Evolutionary conservation across 169 alveolate genomes (phyloP).

Genomic region (Plasmodium gallinaceum): DNA sequence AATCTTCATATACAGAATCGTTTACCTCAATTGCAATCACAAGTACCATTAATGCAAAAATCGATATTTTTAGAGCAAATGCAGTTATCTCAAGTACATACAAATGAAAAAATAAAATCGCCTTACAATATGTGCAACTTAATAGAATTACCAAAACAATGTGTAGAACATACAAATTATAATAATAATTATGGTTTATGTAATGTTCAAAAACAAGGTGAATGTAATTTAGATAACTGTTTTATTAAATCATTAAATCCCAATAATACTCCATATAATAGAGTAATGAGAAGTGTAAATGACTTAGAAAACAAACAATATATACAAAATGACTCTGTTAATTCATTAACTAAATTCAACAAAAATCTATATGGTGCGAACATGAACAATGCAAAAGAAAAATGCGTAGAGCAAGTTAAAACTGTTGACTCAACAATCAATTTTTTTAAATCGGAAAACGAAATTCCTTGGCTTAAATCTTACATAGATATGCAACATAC

Average conservation of each 20-base stretch:
- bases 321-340: not conserved
- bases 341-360: not conserved
- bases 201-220: not conserved
- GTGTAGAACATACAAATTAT: constrained; percentile 5
- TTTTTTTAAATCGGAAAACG: constrained; percentile 12
- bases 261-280: constrained; percentile 24
- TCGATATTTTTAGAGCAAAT: constrained; percentile 22
- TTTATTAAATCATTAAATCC: constrained; percentile 9
- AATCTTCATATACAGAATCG: constrained; percentile 8
- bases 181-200: constrained; percentile 2
- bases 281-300: not conserved
- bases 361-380: constrained; percentile 1
- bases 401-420: constrained; percentile 21
- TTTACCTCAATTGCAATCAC: constrained; percentile 10
- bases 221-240: constrained; percentile 6
- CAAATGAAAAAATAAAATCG: constrained; percentile 9
- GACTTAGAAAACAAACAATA: constrained; percentile 15
- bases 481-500: constrained; percentile 20
- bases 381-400: constrained; percentile 1
- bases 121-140: constrained; percentile 3
- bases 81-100: not conserved
- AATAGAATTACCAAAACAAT: constrained; percentile 15
- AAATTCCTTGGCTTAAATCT: constrained; percentile 12
- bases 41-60: constrained; percentile 28
- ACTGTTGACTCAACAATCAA: constrained; percentile 2